Percentiles rank a stretch among this genome's conserved stretches.
phyloP scores from a whole-genome alignment of 176 grass and related monocot genomes.

The Triticum aestivum region DNA sequence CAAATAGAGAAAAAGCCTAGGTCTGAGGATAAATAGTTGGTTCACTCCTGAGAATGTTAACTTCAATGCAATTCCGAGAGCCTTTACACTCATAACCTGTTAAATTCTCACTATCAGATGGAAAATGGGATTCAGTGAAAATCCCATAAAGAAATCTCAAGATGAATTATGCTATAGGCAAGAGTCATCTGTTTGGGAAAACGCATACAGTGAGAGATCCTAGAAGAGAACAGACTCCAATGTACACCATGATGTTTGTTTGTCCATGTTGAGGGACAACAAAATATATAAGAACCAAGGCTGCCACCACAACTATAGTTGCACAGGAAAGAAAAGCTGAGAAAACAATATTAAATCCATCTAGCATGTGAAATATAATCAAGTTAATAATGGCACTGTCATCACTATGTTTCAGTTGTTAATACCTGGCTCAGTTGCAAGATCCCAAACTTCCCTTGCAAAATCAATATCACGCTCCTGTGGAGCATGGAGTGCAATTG shows the following conservation, averaged over 20 bases:
- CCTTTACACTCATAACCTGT: constrained; percentile 92
- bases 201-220: constrained; percentile 82
- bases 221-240: constrained; percentile 88
- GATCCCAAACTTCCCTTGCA: constrained; percentile 93
- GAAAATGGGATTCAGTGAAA: constrained; percentile 21
- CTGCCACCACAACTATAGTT: constrained; percentile 65
- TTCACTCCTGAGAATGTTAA: constrained; percentile 94
- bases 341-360: constrained; percentile 31
- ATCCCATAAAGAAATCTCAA: constrained; percentile 15
- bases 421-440: constrained; percentile 93
- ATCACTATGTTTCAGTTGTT: constrained; percentile 7
- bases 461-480: constrained; percentile 82
- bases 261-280: constrained; percentile 84
- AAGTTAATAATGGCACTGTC: not conserved
- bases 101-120: constrained; percentile 35
- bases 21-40: constrained; percentile 89
- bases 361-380: not conserved
- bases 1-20: constrained; percentile 80
- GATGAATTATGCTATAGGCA: constrained; percentile 11
- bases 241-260: constrained; percentile 92
- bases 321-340: constrained; percentile 83
- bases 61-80: constrained; percentile 92
- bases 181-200: constrained; percentile 3
- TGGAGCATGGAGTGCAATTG: constrained; percentile 93
- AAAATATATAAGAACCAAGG: constrained; percentile 82